phyloP scores from a whole-genome alignment of 495 filamentous ascomycete species.

The Aspergillus saccharolyticus region DNA sequence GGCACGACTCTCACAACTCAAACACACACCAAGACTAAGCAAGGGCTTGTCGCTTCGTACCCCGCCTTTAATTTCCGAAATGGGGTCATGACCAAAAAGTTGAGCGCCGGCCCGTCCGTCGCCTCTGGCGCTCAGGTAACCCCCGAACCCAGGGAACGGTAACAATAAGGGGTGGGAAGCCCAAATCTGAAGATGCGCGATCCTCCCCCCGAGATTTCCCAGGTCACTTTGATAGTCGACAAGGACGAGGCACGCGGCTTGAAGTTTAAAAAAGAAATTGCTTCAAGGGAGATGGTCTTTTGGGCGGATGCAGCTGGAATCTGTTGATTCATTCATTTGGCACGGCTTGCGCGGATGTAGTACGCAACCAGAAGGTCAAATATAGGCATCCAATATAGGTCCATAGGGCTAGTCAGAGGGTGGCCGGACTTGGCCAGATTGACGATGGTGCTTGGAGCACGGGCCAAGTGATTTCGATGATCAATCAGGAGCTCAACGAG shows the following conservation, averaged over 20 bases:
- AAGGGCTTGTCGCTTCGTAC: constrained; percentile 1
- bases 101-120: constrained; percentile 9
- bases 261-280: no score
- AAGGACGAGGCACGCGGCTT: no score
- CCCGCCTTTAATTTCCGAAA: constrained; percentile 17
- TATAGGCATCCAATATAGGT: background rate
- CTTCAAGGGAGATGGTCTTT: no score
- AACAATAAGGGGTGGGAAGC: constrained; percentile 16
- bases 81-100: constrained; percentile 7
- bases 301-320: no score
- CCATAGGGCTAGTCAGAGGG: background rate
- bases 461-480: constrained; percentile 28
- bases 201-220: no score
- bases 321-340: no score
- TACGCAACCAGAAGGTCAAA: no score
- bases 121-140: background rate
- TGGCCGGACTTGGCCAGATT: background rate
- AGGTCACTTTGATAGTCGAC: no score
- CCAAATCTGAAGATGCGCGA: background rate
- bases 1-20: background rate
- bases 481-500: constrained; percentile 15
- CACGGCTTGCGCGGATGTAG: no score
- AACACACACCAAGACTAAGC: background rate
- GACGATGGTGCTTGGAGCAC: constrained; percentile 21
- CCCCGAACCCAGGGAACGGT: constrained; percentile 12